These are phyloP conservation scores for Hamamelis virginiana DNA, from an alignment of 164 flowering plant species.

Conservation along the genomic window DNA sequence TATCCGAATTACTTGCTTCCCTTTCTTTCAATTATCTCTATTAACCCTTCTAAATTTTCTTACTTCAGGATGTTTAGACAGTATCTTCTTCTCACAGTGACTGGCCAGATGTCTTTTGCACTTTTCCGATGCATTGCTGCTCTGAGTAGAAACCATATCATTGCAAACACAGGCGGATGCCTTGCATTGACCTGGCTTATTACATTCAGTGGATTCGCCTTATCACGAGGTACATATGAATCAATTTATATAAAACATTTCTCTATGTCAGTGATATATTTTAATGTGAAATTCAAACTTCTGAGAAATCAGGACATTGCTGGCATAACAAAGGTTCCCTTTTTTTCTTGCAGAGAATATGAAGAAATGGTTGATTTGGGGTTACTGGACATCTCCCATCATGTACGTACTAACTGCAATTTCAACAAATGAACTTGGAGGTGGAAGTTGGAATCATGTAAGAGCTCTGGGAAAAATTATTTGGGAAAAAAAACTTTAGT, in stretches of 20 bases:
- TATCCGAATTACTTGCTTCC: neutral
- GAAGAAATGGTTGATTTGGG: constrained; percentile 40
- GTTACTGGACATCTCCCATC: constrained; percentile 31
- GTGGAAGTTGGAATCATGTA: constrained; percentile 35
- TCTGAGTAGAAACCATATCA: constrained; percentile 31
- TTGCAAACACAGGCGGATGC: constrained; percentile 41
- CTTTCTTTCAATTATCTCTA: neutral
- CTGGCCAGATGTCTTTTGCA: constrained; percentile 41
- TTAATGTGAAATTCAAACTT: too few species aligned
- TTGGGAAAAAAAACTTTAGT: neutral
- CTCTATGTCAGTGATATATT: neutral
- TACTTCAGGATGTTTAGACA: constrained; percentile 44
- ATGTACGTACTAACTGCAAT: constrained; percentile 32
- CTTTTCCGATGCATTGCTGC: constrained; percentile 38
- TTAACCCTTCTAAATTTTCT: neutral
- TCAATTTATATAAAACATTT: neutral
- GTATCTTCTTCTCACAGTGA: constrained; percentile 25
- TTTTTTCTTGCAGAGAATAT: constrained; percentile 18
- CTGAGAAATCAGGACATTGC: too few species aligned
- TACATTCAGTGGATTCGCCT: constrained; percentile 37
- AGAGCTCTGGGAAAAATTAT: neutral
- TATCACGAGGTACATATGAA: constrained; percentile 47
- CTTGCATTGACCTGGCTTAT: constrained; percentile 25
- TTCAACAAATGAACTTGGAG: constrained; percentile 29
- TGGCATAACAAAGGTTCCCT: neutral